These are phyloP conservation scores for Staphylotrichum tortipilum DNA, from an alignment of 495 filamentous ascomycete species.

Conservation along the genomic window DNA sequence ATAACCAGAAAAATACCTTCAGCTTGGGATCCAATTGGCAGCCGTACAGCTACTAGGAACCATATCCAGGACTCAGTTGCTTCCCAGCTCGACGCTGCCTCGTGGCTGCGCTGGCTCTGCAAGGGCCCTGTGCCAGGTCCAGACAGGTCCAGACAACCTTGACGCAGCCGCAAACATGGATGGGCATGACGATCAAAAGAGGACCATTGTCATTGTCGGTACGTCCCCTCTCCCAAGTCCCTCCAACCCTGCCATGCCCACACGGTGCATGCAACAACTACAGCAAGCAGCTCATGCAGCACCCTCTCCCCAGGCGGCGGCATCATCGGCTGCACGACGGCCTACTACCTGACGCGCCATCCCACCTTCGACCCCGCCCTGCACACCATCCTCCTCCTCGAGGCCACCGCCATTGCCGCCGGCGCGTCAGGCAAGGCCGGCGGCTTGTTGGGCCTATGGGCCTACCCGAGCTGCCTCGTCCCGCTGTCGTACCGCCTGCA, in stretches of 20 bases:
- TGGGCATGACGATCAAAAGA: slow-evolving; percentile 27
- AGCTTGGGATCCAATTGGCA: too few relatives aligned
- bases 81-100: too few relatives aligned
- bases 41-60: too few relatives aligned
- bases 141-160: too few relatives aligned
- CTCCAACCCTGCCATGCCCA: not conserved
- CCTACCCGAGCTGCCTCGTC: slow-evolving; percentile 79
- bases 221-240: slow-evolving; percentile 18
- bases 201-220: slow-evolving; percentile 66
- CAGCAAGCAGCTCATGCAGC: not conserved
- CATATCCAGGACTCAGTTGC: too few relatives aligned
- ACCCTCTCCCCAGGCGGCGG: slow-evolving; percentile 59
- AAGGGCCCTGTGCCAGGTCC: too few relatives aligned
- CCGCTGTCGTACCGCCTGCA: slow-evolving; percentile 81
- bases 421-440: slow-evolving; percentile 95
- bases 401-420: slow-evolving; percentile 80
- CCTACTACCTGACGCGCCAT: slow-evolving; percentile 89
- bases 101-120: too few relatives aligned
- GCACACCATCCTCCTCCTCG: slow-evolving; percentile 78
- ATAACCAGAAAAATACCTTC: too few relatives aligned
- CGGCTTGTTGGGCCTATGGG: slow-evolving; percentile 85
- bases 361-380: slow-evolving; percentile 65
- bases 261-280: too few relatives aligned
- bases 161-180: slow-evolving; percentile 9
- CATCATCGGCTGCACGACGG: slow-evolving; percentile 88